Conservation (phyloP, 2,329 filamentous ascomycete genomes). For the Microthyrium microscopicum region DNA sequence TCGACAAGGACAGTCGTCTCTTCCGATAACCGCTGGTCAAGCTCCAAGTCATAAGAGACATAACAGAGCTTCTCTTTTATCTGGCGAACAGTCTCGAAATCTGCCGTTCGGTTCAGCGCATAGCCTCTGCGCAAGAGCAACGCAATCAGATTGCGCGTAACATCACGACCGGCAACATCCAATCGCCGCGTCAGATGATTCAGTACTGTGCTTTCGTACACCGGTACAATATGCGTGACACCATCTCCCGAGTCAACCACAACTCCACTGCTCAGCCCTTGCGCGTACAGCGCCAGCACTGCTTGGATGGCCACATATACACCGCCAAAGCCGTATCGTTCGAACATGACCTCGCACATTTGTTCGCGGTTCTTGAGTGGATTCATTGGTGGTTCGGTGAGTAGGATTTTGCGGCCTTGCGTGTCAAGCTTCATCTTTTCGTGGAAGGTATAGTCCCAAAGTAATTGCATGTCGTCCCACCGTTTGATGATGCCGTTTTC, state of each 20-base stretch:
- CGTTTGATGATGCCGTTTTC: constrained; percentile 99
- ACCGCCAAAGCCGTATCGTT: constrained; percentile 86
- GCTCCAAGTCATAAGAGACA: constrained; percentile 91
- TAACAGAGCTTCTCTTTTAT: constrained; percentile 99
- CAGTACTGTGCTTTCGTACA: constrained; percentile 94
- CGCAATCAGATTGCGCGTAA: constrained; percentile 95
- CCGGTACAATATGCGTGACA: constrained; percentile 95
- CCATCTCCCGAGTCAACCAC: constrained; percentile 97
- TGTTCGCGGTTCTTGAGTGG: constrained; percentile 90
- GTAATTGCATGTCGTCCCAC: constrained; percentile 99
- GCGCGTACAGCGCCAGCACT: constrained; percentile 86
- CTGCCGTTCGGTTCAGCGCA: constrained; percentile 90
- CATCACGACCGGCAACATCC: constrained; percentile 90
- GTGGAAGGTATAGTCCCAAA: constrained; percentile 97
- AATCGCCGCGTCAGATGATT: constrained; percentile 90
- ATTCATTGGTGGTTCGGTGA: constrained; percentile 97
- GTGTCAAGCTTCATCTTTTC: constrained; percentile 94
- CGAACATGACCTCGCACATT: constrained; percentile 99
- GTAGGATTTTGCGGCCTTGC: constrained; percentile 83
- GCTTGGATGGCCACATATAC: constrained; percentile 98
- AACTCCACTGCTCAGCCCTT: constrained; percentile 73
- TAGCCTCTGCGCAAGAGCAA: constrained; percentile 87
- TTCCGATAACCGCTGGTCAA: constrained; percentile 90
- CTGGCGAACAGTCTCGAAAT: constrained; percentile 96
- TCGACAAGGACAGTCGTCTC: constrained; percentile 95